Base-by-base conservation (phyloP, 805 yeast genomes). In the Spathaspora gorwiae region DNA sequence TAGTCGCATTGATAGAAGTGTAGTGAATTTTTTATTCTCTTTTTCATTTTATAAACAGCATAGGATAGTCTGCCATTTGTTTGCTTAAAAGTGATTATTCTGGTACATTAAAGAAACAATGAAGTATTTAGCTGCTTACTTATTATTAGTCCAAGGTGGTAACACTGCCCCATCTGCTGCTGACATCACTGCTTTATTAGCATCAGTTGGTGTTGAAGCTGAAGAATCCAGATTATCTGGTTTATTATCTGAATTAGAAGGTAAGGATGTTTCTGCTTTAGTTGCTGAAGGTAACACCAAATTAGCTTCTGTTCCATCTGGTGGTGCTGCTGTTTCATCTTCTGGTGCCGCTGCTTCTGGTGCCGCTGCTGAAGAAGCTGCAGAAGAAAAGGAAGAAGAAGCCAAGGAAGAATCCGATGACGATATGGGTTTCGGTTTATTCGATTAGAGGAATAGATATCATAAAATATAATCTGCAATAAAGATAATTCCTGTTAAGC, bases 51-150 rank as follows among this genome's bases (percentile, higher is more conserved):
- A 29, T 13, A 29, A 29, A 29, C 26, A 52, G 51, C 65, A 83
- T 83, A 77, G 89, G 82, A 83, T 84, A 84, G 90, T 84, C 90
- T 78, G 90, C 87, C 54, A 50, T 53, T 58, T 48, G 52, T 55
- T 62, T 71, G 87, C 88, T 83, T 83, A 83, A 82, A 80, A 73
- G 80, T 80, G 87, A 82, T 83, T 83, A 83, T 82, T 82, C 84
- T 80, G 30, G 34, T 39, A 70, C 56, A 45, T 32, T 43, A 31
- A 44, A 29, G 39, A 45, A 46, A 51, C 42, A 46, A 50, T 90
- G 97, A 94, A 90, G 87, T 92, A 92, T 84, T 86, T 94, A 79
- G 99, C 99, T 79, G 98, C 99, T 76, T 94, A 94, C 83, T 86
- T 94, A 77, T 86, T 92, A 79, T 84, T 94, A 77, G 90, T 85